Percentiles rank a stretch among this genome's conserved stretches.
Evolutionary conservation across 345 rosid genomes (phyloP).

Genomic region (Eutrema japonicum): DNA sequence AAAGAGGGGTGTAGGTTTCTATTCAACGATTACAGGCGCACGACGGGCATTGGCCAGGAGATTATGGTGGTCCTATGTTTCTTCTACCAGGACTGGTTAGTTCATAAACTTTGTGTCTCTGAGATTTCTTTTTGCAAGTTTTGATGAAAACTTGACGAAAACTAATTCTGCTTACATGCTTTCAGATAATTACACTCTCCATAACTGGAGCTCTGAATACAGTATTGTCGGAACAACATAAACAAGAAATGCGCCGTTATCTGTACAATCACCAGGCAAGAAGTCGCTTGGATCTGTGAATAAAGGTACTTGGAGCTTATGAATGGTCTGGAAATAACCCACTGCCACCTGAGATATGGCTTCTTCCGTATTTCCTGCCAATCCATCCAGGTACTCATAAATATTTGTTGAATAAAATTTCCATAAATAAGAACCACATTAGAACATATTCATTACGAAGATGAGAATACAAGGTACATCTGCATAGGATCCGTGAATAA

Average conservation of each 20-base stretch:
- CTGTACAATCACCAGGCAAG: constrained; percentile 90
- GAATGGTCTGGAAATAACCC: constrained; percentile 99
- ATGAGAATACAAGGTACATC: constrained; percentile 85
- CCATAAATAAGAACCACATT: constrained; percentile 53
- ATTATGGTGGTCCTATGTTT: constrained; percentile 99
- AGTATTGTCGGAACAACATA: constrained; percentile 74
- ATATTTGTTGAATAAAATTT: constrained; percentile 3
- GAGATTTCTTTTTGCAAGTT: background rate
- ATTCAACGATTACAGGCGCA: constrained; percentile 73
- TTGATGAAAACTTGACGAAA: background rate
- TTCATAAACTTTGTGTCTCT: constrained; percentile 18
- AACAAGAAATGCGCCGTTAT: constrained; percentile 80
- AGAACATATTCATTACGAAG: constrained; percentile 92
- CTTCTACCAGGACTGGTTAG: constrained; percentile 91
- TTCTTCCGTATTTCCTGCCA: constrained; percentile 85
- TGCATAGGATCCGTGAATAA: constrained; percentile 99
- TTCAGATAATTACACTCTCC: constrained; percentile 78
- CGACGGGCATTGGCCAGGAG: constrained; percentile 99
- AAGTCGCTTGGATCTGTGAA: constrained; percentile 35
- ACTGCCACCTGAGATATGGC: constrained; percentile 97
- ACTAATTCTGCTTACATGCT: constrained; percentile 5
- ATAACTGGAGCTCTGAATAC: constrained; percentile 86
- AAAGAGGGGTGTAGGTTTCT: constrained; percentile 36
- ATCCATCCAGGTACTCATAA: constrained; percentile 79
- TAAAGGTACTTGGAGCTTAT: constrained; percentile 85